A percentile compares a stretch with the other conserved stretches of the same genome.
phyloP scores from a whole-genome alignment of 805 yeast genomes.

The Candida saitoana region DNA sequence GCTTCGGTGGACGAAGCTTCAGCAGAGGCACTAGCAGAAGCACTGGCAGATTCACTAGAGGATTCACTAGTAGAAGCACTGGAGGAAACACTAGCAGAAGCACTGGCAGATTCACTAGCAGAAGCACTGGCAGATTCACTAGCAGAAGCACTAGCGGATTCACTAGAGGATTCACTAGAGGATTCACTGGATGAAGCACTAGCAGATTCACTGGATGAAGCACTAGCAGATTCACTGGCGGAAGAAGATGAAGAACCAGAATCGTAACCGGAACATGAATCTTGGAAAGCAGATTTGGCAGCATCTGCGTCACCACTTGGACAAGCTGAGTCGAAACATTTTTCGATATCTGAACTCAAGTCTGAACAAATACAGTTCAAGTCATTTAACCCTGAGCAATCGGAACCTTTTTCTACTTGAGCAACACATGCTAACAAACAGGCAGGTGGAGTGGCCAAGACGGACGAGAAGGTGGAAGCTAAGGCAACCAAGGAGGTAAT shows the following conservation, averaged over 20 bases:
- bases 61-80: conserved; percentile 7
- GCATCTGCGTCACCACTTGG: conserved; percentile 55
- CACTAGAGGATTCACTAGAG: conserved; percentile 16
- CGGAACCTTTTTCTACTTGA: conserved; percentile 54
- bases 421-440: conserved; percentile 87
- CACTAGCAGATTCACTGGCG: conserved; percentile 17
- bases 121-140: conserved; percentile 17
- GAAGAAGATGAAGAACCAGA: conserved; percentile 25
- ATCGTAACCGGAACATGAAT: conserved; percentile 45
- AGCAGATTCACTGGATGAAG: conserved; percentile 28
- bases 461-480: conserved; percentile 40
- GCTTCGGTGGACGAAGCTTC: conserved; percentile 9
- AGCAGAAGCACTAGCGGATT: conserved; percentile 20
- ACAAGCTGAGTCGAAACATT: conserved; percentile 66
- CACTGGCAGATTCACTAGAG: conserved; percentile 8
- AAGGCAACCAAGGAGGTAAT: conserved; percentile 27
- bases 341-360: conserved; percentile 48
- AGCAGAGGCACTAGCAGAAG: conserved; percentile 5
- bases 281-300: conserved; percentile 58
- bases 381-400: conserved; percentile 59
- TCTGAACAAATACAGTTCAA: conserved; percentile 64
- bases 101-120: conserved; percentile 15
- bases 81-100: conserved; percentile 8
- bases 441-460: conserved; percentile 81
- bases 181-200: conserved; percentile 28